Base-by-base conservation (phyloP, 2,329 filamentous ascomycete genomes). In the Biscogniauxia mediterranea region DNA sequence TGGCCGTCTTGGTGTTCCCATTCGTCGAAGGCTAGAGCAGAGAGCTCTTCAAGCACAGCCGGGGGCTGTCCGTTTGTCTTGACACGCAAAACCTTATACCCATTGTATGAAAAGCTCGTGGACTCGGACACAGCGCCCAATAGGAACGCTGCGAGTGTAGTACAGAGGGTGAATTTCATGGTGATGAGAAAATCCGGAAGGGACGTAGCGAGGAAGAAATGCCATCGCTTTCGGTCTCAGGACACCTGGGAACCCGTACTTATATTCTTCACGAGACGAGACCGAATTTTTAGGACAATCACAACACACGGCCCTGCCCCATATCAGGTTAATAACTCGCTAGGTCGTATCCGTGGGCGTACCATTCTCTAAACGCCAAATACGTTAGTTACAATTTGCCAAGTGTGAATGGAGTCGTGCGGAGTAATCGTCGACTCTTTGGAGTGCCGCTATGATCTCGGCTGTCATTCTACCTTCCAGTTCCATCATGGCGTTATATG, bases 61-160 rank as follows among this genome's bases (percentile, higher is more conserved):
- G 67, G 73, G 7, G 75, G 66, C 23, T 77, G 75, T 63, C 77
- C 77, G 66, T 79, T 74, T 32, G 78, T 81, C 67, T 78, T 77
- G 61, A 82, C 72, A 13, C 79, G 74, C 61, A 81, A 78, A 20
- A 79, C 76, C 49, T 80, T 79, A 71, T 77, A 79, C 3, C 79
- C 79, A 57, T 77, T 70, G 60, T 81, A 82, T 0, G 75, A 75
- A 5, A 77, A 15, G 19, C 15, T 11, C 7, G 13, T 17, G 38
- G 38, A 46, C 28, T 32, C 28, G 11, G 28, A 9, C 28, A 46
- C 38, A 15, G 1, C 13, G 2, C 38, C 38, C 2, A 11, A 46
- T 2, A 46, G 15, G 5, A 46, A 46, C 3, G 17, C 38, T 46
- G 17, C 38, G 3, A 46, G 17, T 1, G 13, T 15, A n/a, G 38